Percentiles rank a stretch among this genome's conserved stretches.
phyloP scores from a whole-genome alignment of 2,329 filamentous ascomycete genomes.

The Raffaelea ambrosiae region DNA sequence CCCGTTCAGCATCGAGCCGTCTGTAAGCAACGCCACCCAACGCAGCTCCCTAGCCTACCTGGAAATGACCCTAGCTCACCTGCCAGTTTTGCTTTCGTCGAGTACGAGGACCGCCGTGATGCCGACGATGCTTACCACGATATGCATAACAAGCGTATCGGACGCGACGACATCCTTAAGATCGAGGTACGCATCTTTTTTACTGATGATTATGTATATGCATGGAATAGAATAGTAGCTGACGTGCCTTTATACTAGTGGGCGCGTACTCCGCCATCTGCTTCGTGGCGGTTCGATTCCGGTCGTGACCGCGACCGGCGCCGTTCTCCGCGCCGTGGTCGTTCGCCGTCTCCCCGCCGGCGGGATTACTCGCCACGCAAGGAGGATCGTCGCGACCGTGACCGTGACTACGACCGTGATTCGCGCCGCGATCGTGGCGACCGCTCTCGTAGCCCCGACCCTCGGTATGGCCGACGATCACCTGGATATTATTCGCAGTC shows the following conservation, averaged over 20 bases:
- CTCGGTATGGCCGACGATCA: conserved; percentile 35
- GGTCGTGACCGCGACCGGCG: conserved; percentile 67
- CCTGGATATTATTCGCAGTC: no score
- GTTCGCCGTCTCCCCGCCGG: conserved; percentile 71
- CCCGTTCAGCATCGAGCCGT: conserved; percentile 84
- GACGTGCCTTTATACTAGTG: conserved; percentile 50
- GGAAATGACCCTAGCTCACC: no score
- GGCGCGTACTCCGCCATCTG: conserved; percentile 95
- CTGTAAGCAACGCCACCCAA: conserved; percentile 58
- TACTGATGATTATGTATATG: no score
- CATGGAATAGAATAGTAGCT: conserved; percentile 4
- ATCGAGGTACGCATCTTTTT: conserved; percentile 67
- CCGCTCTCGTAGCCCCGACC: conserved; percentile 64
- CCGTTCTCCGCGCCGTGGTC: conserved; percentile 54
- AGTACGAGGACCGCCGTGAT: conserved; percentile 97
- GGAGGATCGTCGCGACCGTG: conserved; percentile 75
- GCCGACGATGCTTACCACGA: conserved; percentile 98
- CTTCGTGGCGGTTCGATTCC: conserved; percentile 96
- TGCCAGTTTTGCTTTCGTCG: conserved; percentile 85
- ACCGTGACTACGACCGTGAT: conserved; percentile 65
- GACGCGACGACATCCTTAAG: conserved; percentile 90
- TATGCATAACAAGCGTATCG: conserved; percentile 99
- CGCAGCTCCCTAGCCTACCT: no score
- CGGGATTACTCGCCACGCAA: conserved; percentile 82
- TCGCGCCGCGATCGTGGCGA: conserved; percentile 61